A percentile compares a stretch with the other conserved stretches of the same genome.
Evolutionary conservation across 352 stramenopile genomes (phyloP).

Genomic region (Phytophthora tubulina): DNA sequence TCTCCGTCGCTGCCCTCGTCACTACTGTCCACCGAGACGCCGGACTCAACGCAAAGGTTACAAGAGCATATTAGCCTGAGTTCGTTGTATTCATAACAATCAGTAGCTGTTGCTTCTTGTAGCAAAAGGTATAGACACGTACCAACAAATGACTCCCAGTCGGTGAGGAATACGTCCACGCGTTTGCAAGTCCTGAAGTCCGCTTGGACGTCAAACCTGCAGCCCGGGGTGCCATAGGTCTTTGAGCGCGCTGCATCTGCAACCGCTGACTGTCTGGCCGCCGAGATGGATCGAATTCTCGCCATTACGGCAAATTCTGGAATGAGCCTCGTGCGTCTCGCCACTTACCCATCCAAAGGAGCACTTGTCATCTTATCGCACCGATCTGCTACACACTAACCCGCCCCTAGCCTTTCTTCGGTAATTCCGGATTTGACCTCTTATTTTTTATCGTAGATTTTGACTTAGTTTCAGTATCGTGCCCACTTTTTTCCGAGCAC

Average conservation of each 20-base stretch:
- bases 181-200: neutral
- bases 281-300: neutral
- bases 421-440: neutral
- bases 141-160: neutral
- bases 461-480: slow-evolving; percentile 16
- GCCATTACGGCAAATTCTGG: neutral
- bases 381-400: neutral
- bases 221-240: neutral
- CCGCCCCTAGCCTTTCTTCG: neutral
- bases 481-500: slow-evolving; percentile 3
- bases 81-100: neutral
- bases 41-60: neutral
- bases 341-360: neutral
- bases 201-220: neutral
- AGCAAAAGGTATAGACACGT: neutral
- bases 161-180: neutral
- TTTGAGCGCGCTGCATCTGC: neutral
- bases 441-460: neutral
- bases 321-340: neutral
- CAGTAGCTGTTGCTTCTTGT: too few species aligned
- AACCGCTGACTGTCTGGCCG: neutral
- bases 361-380: neutral
- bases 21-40: neutral
- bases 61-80: neutral
- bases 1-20: neutral